These are phyloP conservation scores for Tuber magnatum DNA, from an alignment of 495 filamentous ascomycete genomes.

Conservation along the genomic window DNA sequence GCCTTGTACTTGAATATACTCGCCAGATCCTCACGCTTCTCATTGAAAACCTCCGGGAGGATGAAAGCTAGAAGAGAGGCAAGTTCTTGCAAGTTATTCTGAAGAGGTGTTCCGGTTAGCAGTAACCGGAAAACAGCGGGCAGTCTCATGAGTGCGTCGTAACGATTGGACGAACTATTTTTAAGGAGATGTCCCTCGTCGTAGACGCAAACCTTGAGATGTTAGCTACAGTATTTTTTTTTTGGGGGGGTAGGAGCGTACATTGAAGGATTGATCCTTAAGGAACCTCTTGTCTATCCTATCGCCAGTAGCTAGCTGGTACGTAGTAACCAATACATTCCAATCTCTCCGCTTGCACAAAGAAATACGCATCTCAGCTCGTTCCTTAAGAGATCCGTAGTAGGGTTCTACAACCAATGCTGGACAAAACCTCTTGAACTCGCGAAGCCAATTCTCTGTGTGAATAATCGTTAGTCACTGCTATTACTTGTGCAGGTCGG, in stretches of 20 bases:
- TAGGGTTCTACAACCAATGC: conserved; percentile 68
- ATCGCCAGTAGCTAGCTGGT: conserved; percentile 61
- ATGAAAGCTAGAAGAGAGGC: conserved; percentile 84
- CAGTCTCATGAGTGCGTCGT: conserved; percentile 72
- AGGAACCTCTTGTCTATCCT: conserved; percentile 64
- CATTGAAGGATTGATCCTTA: conserved; percentile 52
- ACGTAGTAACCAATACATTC: conserved; percentile 88
- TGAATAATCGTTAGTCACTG: conserved; percentile 10
- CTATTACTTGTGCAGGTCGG: not conserved
- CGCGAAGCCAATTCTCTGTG: conserved; percentile 86
- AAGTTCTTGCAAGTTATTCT: conserved; percentile 92
- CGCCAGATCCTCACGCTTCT: conserved; percentile 64
- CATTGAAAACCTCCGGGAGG: conserved; percentile 70
- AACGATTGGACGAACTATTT: conserved; percentile 71
- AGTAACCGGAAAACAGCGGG: conserved; percentile 70
- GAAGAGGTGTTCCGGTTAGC: conserved; percentile 86
- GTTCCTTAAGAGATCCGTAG: conserved; percentile 60
- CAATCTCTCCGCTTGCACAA: conserved; percentile 58
- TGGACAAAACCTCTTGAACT: conserved; percentile 84
- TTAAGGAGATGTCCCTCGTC: conserved; percentile 91
- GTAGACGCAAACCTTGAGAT: conserved; percentile 65
- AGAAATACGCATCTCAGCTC: conserved; percentile 57
- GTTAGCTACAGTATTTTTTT: not conserved
- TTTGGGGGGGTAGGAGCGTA: conserved; percentile 28
- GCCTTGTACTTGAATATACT: conserved; percentile 86